Evolutionary conservation across 306 rosid genomes (phyloP).

Genomic region (Purshia tridentata): DNA sequence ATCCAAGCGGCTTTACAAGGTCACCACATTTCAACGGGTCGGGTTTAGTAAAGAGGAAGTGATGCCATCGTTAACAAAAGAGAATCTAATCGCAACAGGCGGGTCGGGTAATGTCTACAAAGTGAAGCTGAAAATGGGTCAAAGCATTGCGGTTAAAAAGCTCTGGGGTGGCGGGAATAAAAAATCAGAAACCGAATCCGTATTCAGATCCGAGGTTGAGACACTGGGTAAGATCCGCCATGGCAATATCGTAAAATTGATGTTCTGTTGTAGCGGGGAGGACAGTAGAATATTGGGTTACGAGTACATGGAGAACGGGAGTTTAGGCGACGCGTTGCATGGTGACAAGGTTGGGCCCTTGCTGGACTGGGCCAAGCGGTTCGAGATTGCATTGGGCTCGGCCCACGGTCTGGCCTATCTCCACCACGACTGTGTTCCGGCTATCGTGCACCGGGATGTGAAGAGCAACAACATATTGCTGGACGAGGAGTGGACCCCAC

Average conservation of each 20-base stretch:
- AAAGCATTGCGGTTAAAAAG: slow-evolving; percentile 66
- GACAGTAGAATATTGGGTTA: slow-evolving; percentile 57
- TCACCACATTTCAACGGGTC: slow-evolving; percentile 57
- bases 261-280: slow-evolving; percentile 62
- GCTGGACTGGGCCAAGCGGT: slow-evolving; percentile 53
- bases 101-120: slow-evolving; percentile 70
- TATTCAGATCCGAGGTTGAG: slow-evolving; percentile 69
- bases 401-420: slow-evolving; percentile 75
- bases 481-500: slow-evolving; percentile 58
- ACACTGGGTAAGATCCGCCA: slow-evolving; percentile 73
- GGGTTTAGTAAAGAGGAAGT: slow-evolving; percentile 64
- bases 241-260: slow-evolving; percentile 67
- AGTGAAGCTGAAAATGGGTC: slow-evolving; percentile 59
- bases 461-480: slow-evolving; percentile 87
- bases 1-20: slow-evolving; percentile 33
- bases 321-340: slow-evolving; percentile 69
- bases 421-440: slow-evolving; percentile 71
- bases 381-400: slow-evolving; percentile 56
- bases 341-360: slow-evolving; percentile 38
- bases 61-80: slow-evolving; percentile 34
- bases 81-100: slow-evolving; percentile 62
- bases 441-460: slow-evolving; percentile 76
- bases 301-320: slow-evolving; percentile 81
- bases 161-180: slow-evolving; percentile 45
- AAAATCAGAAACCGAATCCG: slow-evolving; percentile 35